Conservation (phyloP, 768 basidiomycete species). For the Hypsizygus marmoreus region DNA sequence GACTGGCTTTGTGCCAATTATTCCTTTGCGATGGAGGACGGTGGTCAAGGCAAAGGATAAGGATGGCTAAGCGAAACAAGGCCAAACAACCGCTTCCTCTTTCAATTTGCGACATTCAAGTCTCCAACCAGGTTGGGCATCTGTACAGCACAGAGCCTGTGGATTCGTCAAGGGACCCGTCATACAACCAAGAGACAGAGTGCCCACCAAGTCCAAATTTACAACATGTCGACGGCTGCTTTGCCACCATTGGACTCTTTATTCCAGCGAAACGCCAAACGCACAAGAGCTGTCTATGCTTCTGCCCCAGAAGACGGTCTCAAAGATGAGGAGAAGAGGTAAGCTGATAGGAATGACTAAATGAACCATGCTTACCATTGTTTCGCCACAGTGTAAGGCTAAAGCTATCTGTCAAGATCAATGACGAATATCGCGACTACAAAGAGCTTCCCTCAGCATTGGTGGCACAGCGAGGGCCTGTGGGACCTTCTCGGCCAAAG, state of each 20-base stretch:
- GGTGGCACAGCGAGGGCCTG: slow-evolving; percentile 76
- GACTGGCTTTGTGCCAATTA: slow-evolving; percentile 15
- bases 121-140: slow-evolving; percentile 2
- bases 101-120: slow-evolving; percentile 8
- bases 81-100: slow-evolving; percentile 22
- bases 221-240: slow-evolving; percentile 44
- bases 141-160: neutral
- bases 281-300: slow-evolving; percentile 72
- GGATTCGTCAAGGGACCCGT: neutral
- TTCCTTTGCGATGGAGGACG: slow-evolving; percentile 16
- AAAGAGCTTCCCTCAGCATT: slow-evolving; percentile 83
- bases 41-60: slow-evolving; percentile 18
- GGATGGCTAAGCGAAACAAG: slow-evolving; percentile 17
- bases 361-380: neutral
- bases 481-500: slow-evolving; percentile 78
- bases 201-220: neutral
- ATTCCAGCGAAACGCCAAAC: slow-evolving; percentile 64
- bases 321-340: slow-evolving; percentile 76
- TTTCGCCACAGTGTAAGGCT: slow-evolving; percentile 56
- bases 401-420: slow-evolving; percentile 80
- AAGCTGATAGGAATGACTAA: slow-evolving; percentile 13
- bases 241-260: slow-evolving; percentile 70
- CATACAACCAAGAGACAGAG: neutral
- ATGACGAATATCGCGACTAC: slow-evolving; percentile 86
- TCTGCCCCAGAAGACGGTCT: slow-evolving; percentile 60